A percentile compares a stretch with the other conserved stretches of the same genome.
Conservation (phyloP, 768 basidiomycete species). For the Clitopilus passeckerianus region DNA sequence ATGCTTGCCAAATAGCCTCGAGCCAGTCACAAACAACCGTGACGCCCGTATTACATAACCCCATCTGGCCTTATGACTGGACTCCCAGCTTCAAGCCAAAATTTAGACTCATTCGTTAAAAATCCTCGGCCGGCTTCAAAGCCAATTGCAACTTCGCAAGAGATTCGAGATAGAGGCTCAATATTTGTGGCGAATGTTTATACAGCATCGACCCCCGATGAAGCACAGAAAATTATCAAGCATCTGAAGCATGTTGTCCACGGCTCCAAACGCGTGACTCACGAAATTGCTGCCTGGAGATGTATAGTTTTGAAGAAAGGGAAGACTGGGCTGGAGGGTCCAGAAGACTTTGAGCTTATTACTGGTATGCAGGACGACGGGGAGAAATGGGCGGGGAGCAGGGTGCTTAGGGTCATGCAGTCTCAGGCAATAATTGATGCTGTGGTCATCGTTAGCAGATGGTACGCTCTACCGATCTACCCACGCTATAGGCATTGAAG, state of each 20-base stretch:
- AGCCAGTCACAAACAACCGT: slow-evolving; percentile 1
- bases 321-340: slow-evolving; percentile 58
- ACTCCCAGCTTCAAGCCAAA: slow-evolving; percentile 8
- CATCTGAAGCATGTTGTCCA: slow-evolving; percentile 58
- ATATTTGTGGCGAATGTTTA: slow-evolving; percentile 66
- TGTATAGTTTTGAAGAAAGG: slow-evolving; percentile 69
- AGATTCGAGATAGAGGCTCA: slow-evolving; percentile 72
- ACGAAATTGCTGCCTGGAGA: slow-evolving; percentile 78
- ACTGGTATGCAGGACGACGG: slow-evolving; percentile 71
- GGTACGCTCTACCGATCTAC: slow-evolving; percentile 34
- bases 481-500: not conserved
- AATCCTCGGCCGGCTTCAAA: slow-evolving; percentile 38
- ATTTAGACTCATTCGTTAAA: slow-evolving; percentile 50
- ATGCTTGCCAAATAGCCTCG: not conserved
- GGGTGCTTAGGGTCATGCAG: slow-evolving; percentile 64
- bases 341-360: slow-evolving; percentile 70
- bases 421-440: slow-evolving; percentile 69
- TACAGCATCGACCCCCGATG: slow-evolving; percentile 42
- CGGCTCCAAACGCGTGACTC: slow-evolving; percentile 51
- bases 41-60: slow-evolving; percentile 4
- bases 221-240: slow-evolving; percentile 43
- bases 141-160: slow-evolving; percentile 57
- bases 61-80: slow-evolving; percentile 3
- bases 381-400: slow-evolving; percentile 66
- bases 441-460: slow-evolving; percentile 74